Evolutionary conservation across 1,284 basidiomycete genomes (phyloP).

Genomic region (Psilocybe mexicana): DNA sequence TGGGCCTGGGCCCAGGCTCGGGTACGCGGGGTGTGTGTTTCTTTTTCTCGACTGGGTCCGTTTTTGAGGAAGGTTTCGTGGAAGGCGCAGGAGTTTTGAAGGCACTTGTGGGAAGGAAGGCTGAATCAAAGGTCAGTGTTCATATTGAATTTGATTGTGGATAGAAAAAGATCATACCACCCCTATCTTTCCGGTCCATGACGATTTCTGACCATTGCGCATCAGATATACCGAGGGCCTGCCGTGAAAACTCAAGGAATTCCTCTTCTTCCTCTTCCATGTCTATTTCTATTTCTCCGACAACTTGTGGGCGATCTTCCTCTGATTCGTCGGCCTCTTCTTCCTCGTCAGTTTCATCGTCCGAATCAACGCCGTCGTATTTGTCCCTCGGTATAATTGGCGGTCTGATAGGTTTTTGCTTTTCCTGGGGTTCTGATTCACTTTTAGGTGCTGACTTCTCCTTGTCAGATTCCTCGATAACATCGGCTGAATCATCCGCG

Average conservation of each 20-base stretch:
- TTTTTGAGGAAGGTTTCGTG: constrained; percentile 14
- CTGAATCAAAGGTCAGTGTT: constrained; percentile 39
- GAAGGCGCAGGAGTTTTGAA: constrained; percentile 16
- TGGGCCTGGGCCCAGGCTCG: constrained; percentile 38
- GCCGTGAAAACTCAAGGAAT: constrained; percentile 89
- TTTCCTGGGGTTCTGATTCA: constrained; percentile 12
- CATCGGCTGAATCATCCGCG: constrained; percentile 48
- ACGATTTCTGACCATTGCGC: constrained; percentile 85
- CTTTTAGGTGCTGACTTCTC: background rate
- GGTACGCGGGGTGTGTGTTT: constrained; percentile 19
- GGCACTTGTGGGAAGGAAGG: constrained; percentile 64
- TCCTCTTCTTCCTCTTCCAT: constrained; percentile 91
- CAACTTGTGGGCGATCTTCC: constrained; percentile 75
- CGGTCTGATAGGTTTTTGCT: constrained; percentile 54
- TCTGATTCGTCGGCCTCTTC: constrained; percentile 56
- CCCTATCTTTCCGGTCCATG: constrained; percentile 68
- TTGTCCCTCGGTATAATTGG: constrained; percentile 77
- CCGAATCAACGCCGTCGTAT: constrained; percentile 85
- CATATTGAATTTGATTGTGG: background rate
- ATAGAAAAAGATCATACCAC: constrained; percentile 53
- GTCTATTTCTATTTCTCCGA: constrained; percentile 82
- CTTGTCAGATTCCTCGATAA: constrained; percentile 28
- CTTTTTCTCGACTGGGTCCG: constrained; percentile 6
- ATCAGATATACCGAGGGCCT: constrained; percentile 83
- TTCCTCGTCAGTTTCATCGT: constrained; percentile 71